Conservation (phyloP, 78 protist genomes). For the Acrasis kona region DNA sequence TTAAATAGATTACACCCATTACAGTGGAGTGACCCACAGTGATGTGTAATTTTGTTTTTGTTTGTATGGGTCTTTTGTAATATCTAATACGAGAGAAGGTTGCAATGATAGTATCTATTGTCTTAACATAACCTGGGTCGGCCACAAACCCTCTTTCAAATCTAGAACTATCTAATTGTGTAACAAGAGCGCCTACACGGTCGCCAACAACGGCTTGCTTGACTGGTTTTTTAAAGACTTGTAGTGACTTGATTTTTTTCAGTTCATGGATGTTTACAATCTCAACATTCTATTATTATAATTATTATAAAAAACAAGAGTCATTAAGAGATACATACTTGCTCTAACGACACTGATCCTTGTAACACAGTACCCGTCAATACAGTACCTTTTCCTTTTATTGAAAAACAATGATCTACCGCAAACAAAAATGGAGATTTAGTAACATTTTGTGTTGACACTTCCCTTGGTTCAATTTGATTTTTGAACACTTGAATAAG, state of each 20-base stretch:
- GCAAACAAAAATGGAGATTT: slow-evolving; percentile 71
- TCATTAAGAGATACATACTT: slow-evolving; percentile 43
- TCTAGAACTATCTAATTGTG: slow-evolving; percentile 63
- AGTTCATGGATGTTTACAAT: slow-evolving; percentile 36
- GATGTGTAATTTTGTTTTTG: slow-evolving; percentile 66
- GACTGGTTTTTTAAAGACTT: slow-evolving; percentile 79
- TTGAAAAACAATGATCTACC: slow-evolving; percentile 94
- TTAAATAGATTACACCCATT: slow-evolving; percentile 49
- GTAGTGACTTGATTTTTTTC: slow-evolving; percentile 84
- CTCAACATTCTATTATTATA: no score
- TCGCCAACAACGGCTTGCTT: slow-evolving; percentile 54
- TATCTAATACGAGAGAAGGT: slow-evolving; percentile 43
- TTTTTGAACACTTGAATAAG: neutral
- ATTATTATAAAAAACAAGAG: neutral
- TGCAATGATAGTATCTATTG: neutral
- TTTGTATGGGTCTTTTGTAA: slow-evolving; percentile 23
- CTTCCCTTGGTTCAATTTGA: slow-evolving; percentile 5
- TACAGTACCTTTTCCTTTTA: slow-evolving; percentile 93
- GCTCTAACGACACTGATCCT: slow-evolving; percentile 58
- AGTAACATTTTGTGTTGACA: no score
- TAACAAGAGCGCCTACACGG: slow-evolving; percentile 77
- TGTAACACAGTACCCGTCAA: slow-evolving; percentile 83
- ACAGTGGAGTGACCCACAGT: slow-evolving; percentile 89
- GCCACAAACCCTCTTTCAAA: slow-evolving; percentile 37
- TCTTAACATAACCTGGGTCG: neutral